These are phyloP conservation scores for Pulveroboletus frians DNA, from an alignment of 768 basidiomycete genomes.

Conservation along the genomic window DNA sequence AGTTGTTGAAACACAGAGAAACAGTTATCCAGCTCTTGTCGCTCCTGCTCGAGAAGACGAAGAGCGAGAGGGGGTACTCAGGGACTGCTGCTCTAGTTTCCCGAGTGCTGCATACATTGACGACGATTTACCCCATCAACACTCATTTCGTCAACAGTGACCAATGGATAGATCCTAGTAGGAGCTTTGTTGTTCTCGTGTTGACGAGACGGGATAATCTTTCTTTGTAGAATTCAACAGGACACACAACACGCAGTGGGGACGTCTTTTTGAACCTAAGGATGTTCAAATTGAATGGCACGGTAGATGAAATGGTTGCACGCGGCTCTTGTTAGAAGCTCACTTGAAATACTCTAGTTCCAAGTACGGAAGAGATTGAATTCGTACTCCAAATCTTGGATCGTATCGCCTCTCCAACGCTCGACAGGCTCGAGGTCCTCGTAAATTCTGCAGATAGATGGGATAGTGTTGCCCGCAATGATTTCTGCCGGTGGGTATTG, in stretches of 20 bases:
- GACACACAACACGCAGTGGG: slow-evolving; percentile 71
- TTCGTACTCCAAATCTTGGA: slow-evolving; percentile 78
- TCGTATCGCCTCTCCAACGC: slow-evolving; percentile 56
- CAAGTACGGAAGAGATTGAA: slow-evolving; percentile 55
- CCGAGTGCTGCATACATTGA: slow-evolving; percentile 69
- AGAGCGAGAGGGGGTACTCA: slow-evolving; percentile 84
- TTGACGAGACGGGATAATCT: slow-evolving; percentile 5
- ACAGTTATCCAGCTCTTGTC: slow-evolving; percentile 58
- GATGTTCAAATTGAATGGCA: slow-evolving; percentile 91
- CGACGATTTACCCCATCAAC: slow-evolving; percentile 71
- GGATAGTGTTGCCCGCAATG: slow-evolving; percentile 65
- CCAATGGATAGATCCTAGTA: slow-evolving; percentile 76
- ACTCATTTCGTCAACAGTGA: slow-evolving; percentile 75
- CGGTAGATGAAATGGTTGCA: slow-evolving; percentile 35
- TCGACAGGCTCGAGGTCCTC: slow-evolving; percentile 63
- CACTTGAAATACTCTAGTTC: slow-evolving; percentile 34
- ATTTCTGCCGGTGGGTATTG: slow-evolving; percentile 69
- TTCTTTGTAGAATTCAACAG: slow-evolving; percentile 50
- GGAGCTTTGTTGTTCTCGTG: slow-evolving; percentile 12
- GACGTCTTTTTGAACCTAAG: slow-evolving; percentile 66
- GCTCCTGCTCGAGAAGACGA: slow-evolving; percentile 71
- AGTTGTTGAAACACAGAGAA: slow-evolving; percentile 68
- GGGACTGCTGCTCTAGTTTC: slow-evolving; percentile 74
- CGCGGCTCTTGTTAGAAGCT: slow-evolving; percentile 9
- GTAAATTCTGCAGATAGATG: slow-evolving; percentile 50